These are phyloP conservation scores for Trametes versicolor DNA, from an alignment of 1,284 basidiomycete species.

Conservation along the genomic window DNA sequence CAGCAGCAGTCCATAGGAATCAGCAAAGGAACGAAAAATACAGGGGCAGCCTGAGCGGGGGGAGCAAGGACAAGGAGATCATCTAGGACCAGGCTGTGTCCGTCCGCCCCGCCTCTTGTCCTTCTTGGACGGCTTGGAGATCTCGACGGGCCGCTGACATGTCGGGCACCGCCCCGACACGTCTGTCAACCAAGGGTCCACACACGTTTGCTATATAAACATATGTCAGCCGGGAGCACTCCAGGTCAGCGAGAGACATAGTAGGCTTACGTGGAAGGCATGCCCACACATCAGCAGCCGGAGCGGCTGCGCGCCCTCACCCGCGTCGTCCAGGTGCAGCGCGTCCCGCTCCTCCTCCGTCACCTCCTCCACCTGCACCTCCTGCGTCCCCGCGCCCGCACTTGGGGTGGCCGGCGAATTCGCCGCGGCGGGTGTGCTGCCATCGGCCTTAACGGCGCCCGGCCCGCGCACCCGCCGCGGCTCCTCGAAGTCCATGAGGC, in stretches of 20 bases:
- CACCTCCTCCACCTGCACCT: conserved; percentile 50
- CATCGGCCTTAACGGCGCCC: conserved; percentile 18
- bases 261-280: conserved; percentile 77
- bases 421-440: conserved; percentile 7
- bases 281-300: conserved; percentile 79
- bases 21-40: not conserved
- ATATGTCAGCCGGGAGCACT: not conserved
- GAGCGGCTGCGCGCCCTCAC: conserved; percentile 77
- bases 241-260: conserved; percentile 1
- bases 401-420: not conserved
- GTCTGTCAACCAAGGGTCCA: conserved; percentile 82
- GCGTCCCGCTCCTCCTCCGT: conserved; percentile 51
- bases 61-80: not conserved
- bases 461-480: conserved; percentile 57
- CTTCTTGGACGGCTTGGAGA: conserved; percentile 41
- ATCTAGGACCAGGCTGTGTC: conserved; percentile 9
- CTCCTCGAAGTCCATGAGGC: conserved; percentile 83
- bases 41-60: not conserved
- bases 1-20: not conserved
- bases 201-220: conserved; percentile 70
- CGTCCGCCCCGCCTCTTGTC: conserved; percentile 26
- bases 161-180: conserved; percentile 84
- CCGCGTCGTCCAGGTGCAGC: conserved; percentile 70
- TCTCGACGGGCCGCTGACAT: conserved; percentile 69
- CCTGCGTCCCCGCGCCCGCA: conserved; percentile 32